Conservation (phyloP, 2,329 filamentous ascomycete genomes). For the Neofusicoccum ribis region DNA sequence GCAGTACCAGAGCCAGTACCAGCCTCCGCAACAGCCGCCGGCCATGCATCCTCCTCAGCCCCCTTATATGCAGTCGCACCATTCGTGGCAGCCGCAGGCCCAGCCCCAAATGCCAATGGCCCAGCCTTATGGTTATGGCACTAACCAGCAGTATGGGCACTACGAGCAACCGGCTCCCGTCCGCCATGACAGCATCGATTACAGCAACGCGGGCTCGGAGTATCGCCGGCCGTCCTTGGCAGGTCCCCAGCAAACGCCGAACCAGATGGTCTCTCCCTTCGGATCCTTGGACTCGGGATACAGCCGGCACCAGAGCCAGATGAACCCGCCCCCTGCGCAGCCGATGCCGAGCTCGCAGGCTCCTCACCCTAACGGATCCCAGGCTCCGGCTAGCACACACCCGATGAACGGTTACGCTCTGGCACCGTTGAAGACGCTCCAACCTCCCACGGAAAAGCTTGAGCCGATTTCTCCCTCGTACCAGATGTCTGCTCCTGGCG, state of each 20-base stretch:
- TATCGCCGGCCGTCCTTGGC: conserved; percentile 44
- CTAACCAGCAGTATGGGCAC: conserved; percentile 36
- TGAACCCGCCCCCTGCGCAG: conserved; percentile 28
- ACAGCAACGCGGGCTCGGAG: conserved; percentile 35
- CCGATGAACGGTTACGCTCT: conserved; percentile 37
- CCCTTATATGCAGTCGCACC: conserved; percentile 32
- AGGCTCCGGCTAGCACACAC: conserved; percentile 23
- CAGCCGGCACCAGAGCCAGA: conserved; percentile 38
- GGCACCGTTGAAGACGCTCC: conserved; percentile 46
- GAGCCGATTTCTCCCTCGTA: conserved; percentile 49
- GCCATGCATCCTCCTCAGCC: conserved; percentile 33
- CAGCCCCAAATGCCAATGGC: conserved; percentile 38
- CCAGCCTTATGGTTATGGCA: conserved; percentile 43
- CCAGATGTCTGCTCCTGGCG: conserved; percentile 32
- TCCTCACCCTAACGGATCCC: conserved; percentile 26
- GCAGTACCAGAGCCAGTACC: conserved; percentile 36
- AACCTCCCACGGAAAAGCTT: conserved; percentile 36
- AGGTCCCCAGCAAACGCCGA: conserved; percentile 29
- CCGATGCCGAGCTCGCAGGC: conserved; percentile 35
- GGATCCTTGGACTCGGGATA: conserved; percentile 36
- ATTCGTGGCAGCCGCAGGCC: conserved; percentile 36
- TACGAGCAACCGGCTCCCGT: conserved; percentile 38
- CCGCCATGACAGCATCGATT: conserved; percentile 43
- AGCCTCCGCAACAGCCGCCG: conserved; percentile 30
- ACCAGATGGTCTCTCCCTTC: conserved; percentile 37